Evolutionary conservation across 2,329 filamentous ascomycete genomes (phyloP).

Genomic region (Aphanoascus verrucosus): DNA sequence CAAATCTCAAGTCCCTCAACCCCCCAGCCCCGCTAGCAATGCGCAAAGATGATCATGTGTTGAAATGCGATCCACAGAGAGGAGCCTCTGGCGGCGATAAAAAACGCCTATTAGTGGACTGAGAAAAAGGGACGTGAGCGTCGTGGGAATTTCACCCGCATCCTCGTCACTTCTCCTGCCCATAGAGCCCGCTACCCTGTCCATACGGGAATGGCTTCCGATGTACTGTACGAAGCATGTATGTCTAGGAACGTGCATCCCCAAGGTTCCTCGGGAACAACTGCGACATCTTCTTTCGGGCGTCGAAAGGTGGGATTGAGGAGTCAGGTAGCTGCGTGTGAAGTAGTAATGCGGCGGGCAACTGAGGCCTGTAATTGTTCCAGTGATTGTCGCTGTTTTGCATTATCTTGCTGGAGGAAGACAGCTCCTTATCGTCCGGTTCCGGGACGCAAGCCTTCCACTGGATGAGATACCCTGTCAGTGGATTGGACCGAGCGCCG

Average conservation of each 20-base stretch:
- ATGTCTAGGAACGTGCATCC: background rate
- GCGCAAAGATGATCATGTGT: constrained; percentile 9
- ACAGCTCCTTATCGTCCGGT: too few relatives aligned
- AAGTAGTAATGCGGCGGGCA: too few relatives aligned
- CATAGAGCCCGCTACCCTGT: background rate
- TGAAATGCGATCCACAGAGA: constrained; percentile 1
- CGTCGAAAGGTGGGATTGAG: too few relatives aligned
- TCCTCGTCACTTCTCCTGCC: background rate
- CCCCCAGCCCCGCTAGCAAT: constrained; percentile 2
- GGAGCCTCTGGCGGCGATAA: background rate
- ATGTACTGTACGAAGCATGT: background rate
- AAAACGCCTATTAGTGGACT: background rate
- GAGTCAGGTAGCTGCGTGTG: too few relatives aligned
- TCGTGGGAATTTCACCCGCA: background rate
- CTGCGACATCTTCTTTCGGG: background rate
- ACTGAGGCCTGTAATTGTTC: too few relatives aligned
- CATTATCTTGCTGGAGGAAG: too few relatives aligned
- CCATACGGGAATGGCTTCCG: constrained; percentile 5
- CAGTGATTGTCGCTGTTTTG: too few relatives aligned
- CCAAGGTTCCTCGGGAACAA: background rate
- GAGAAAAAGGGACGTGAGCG: background rate
- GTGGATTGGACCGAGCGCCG: too few relatives aligned
- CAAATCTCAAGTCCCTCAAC: too few relatives aligned
- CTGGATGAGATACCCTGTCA: too few relatives aligned
- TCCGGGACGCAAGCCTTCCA: too few relatives aligned